Evolutionary conservation across 2,329 filamentous ascomycete genomes (phyloP), one percentile per base, ranked within the genome.

Genomic region (Alternaria longipes): DNA sequence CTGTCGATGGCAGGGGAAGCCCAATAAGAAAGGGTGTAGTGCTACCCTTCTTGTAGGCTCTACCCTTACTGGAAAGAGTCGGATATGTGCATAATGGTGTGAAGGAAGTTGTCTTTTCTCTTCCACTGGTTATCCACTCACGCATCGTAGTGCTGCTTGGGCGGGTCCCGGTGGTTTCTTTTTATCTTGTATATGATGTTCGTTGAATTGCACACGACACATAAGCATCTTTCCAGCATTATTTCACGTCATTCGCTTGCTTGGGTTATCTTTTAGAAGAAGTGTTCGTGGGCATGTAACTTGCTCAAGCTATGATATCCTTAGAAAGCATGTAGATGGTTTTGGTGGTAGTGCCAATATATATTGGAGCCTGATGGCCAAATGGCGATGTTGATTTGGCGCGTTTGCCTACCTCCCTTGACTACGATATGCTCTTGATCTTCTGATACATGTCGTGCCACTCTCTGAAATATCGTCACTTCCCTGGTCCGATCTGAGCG

Each of bases 1-100:
- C 67, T 16, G 73, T 71, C 5, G 77, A 77, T 47, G 74, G 74
- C 8, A 66, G 71, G 26, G 68, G 69, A 0, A 79, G 76, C 59
- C 76, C 76, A 6, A 73, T 74, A 38, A 67, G 76, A 42, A 79
- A 78, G 60, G 75, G 75, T n/a, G 55, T 76, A 5, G 59, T 77
- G 3, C 53, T 78, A 22, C 75, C 76, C 7, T 77, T 78, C 62
- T 50, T 74, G 51, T 62, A 57, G 51, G 20, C n/a, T 30, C 9
- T 32, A 12, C 8, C 36, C 34, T 42, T 32, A 46, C 36, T 36
- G 22, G 34, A 40, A 41, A 38, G 32, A 40, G 50, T 12, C 40
- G 50, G 50, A 26, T 51, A 22, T 52, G 50, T 52, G 24, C 41
- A 41, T 26, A 38, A 41, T 26, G 7, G 16, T 41, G 2, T 38